These are phyloP conservation scores for Usnea hakonensis DNA, from an alignment of 495 filamentous ascomycete species.

Conservation along the genomic window DNA sequence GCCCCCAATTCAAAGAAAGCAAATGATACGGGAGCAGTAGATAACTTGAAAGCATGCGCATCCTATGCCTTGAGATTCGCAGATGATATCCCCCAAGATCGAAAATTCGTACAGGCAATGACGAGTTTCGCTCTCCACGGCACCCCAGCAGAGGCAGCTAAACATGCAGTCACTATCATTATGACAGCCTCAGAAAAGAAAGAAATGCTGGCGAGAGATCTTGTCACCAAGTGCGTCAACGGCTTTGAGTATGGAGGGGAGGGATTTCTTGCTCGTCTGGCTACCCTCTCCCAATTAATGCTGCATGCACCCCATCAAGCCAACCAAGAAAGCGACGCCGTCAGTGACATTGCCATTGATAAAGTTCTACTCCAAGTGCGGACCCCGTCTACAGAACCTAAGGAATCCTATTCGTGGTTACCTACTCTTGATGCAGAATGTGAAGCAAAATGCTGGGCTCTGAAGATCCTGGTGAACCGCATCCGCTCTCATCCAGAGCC, in stretches of 20 bases:
- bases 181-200: constrained; percentile 73
- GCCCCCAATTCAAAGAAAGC: constrained; percentile 59
- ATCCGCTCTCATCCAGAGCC: constrained; percentile 58
- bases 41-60: constrained; percentile 87
- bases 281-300: constrained; percentile 74
- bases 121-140: constrained; percentile 75
- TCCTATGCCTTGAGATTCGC: constrained; percentile 81
- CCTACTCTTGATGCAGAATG: constrained; percentile 72
- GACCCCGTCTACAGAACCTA: constrained; percentile 38
- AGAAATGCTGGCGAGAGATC: constrained; percentile 78
- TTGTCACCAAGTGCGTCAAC: constrained; percentile 64
- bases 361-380: constrained; percentile 66
- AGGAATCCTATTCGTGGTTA: constrained; percentile 55
- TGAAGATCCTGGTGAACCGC: constrained; percentile 82
- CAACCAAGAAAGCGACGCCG: constrained; percentile 63
- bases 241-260: constrained; percentile 68
- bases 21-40: constrained; percentile 63
- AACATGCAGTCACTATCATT: constrained; percentile 86
- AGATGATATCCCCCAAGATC: constrained; percentile 73
- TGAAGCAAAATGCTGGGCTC: constrained; percentile 77
- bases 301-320: constrained; percentile 66
- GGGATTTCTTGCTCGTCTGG: constrained; percentile 76
- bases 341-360: constrained; percentile 70
- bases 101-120: constrained; percentile 75
- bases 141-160: constrained; percentile 72